Conservation (phyloP, 108 stramenopile genomes). For the Epithemia pelagica region DNA sequence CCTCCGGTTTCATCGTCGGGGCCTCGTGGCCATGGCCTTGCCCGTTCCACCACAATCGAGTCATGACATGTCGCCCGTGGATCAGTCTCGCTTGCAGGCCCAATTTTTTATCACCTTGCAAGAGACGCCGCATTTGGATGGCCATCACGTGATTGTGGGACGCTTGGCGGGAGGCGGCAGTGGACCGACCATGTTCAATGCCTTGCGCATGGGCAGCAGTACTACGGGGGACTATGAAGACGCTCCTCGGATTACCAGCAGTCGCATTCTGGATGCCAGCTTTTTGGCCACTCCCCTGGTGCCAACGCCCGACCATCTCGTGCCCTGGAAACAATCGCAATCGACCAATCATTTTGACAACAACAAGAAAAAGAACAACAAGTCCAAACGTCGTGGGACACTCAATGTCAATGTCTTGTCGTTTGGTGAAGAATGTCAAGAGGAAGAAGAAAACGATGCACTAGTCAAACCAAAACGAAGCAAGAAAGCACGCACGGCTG, state of each 20-base stretch:
- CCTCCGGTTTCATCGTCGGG: conserved; percentile 89
- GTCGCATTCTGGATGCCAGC: conserved; percentile 81
- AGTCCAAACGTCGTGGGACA: conserved; percentile 41
- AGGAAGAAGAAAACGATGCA: conserved; percentile 25
- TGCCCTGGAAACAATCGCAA: conserved; percentile 46
- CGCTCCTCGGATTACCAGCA: conserved; percentile 54
- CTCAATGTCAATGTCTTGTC: conserved; percentile 76
- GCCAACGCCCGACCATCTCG: conserved; percentile 22
- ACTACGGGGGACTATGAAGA: conserved; percentile 57
- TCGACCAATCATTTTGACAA: too few species aligned
- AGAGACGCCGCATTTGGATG: conserved; percentile 79
- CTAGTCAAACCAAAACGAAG: neutral
- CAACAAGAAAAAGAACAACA: conserved; percentile 17
- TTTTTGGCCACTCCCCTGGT: conserved; percentile 77
- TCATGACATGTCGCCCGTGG: conserved; percentile 8
- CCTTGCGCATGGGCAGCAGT: conserved; percentile 78
- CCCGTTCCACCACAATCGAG: conserved; percentile 12
- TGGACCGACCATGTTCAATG: conserved; percentile 93
- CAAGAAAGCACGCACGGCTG: neutral
- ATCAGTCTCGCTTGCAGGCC: conserved; percentile 56
- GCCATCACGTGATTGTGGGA: conserved; percentile 90
- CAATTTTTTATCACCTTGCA: conserved; percentile 97
- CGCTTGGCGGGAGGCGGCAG: conserved; percentile 85
- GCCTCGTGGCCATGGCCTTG: conserved; percentile 91
- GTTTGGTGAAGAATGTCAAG: conserved; percentile 80